These are phyloP conservation scores for Juglanconis oblonga DNA, from an alignment of 2,329 filamentous ascomycete species.

Conservation along the genomic window DNA sequence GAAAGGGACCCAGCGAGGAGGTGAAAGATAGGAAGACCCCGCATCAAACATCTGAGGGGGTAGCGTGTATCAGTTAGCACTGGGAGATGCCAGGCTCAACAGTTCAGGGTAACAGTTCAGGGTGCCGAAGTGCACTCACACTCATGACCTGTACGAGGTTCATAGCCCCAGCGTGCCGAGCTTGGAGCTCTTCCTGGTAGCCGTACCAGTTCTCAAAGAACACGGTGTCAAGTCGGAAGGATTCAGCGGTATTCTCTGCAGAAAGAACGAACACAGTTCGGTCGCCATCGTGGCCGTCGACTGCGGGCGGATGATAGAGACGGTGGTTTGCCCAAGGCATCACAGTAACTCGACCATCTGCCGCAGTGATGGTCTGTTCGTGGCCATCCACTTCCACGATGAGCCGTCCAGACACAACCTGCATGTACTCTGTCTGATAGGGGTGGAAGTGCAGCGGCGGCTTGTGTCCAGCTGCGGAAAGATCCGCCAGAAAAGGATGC, in stretches of 20 bases:
- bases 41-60: slow-evolving; percentile 35
- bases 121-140: too few relatives aligned
- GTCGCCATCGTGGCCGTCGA: neutral
- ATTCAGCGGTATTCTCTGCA: slow-evolving; percentile 23
- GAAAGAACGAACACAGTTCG: slow-evolving; percentile 22
- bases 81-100: too few relatives aligned
- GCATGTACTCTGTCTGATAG: slow-evolving; percentile 30
- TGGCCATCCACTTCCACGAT: slow-evolving; percentile 27
- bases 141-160: too few relatives aligned
- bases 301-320: too few relatives aligned
- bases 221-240: slow-evolving; percentile 28
- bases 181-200: slow-evolving; percentile 29
- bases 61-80: too few relatives aligned
- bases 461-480: slow-evolving; percentile 15
- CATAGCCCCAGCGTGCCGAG: too few relatives aligned
- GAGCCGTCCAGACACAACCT: slow-evolving; percentile 28
- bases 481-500: neutral
- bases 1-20: slow-evolving; percentile 35
- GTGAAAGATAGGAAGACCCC: slow-evolving; percentile 33
- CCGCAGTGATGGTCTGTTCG: slow-evolving; percentile 8
- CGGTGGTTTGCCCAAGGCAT: too few relatives aligned
- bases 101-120: too few relatives aligned
- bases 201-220: slow-evolving; percentile 35
- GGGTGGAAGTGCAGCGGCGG: slow-evolving; percentile 32
- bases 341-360: too few relatives aligned